Evolutionary conservation across 1,284 basidiomycete genomes (phyloP).

Genomic region (Exobasidium rhododendri): DNA sequence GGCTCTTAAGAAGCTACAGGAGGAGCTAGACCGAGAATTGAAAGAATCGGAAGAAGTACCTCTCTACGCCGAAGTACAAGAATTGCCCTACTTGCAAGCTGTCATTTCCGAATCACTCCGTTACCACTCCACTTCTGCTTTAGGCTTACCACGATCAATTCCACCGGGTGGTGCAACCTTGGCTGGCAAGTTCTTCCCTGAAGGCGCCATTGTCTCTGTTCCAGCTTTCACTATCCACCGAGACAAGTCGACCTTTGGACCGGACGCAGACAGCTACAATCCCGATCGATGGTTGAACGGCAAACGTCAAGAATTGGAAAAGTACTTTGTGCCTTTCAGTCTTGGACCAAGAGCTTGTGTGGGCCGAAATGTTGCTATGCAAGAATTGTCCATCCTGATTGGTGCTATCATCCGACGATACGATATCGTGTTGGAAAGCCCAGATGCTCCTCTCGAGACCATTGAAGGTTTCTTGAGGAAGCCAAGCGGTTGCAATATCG

Average conservation of each 20-base stretch:
- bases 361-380: constrained; percentile 43
- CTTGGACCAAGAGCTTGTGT: constrained; percentile 46
- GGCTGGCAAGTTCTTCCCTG: constrained; percentile 61
- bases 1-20: constrained; percentile 69
- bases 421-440: constrained; percentile 39
- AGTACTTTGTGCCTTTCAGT: constrained; percentile 44
- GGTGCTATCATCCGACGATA: constrained; percentile 38
- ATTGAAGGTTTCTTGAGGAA: constrained; percentile 46
- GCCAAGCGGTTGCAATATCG: constrained; percentile 30
- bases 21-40: constrained; percentile 68
- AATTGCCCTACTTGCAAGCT: constrained; percentile 61
- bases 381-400: constrained; percentile 38
- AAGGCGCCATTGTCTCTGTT: constrained; percentile 59
- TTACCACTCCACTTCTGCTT: constrained; percentile 68
- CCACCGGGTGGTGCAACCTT: constrained; percentile 35
- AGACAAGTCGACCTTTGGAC: constrained; percentile 69
- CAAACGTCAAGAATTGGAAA: constrained; percentile 35
- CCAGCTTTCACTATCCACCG: constrained; percentile 73
- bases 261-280: constrained; percentile 70
- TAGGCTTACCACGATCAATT: constrained; percentile 63
- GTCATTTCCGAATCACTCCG: constrained; percentile 79
- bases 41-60: constrained; percentile 40
- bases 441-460: constrained; percentile 31
- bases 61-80: constrained; percentile 32
- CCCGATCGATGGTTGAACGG: constrained; percentile 69